These are phyloP conservation scores for Penicillium atrosanguineum DNA, from an alignment of 495 filamentous ascomycete species.

Conservation along the genomic window DNA sequence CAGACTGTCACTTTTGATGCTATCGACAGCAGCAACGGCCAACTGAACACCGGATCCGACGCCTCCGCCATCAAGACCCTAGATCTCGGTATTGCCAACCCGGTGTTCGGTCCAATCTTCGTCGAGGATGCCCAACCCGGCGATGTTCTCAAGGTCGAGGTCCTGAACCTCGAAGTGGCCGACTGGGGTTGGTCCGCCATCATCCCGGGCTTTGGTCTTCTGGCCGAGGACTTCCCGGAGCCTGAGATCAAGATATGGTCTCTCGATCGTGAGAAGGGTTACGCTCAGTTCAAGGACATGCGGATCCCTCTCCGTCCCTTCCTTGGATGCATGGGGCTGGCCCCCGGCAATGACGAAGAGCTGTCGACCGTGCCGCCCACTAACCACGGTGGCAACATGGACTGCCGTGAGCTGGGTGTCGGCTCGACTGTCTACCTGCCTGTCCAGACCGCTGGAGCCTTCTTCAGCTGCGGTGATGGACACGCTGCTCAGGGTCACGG, in stretches of 20 bases:
- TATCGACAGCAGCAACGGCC: constrained; percentile 51
- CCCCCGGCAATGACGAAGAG: constrained; percentile 39
- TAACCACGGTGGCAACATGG: constrained; percentile 50
- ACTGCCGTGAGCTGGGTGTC: constrained; percentile 46
- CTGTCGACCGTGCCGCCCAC: constrained; percentile 51
- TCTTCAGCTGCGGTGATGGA: constrained; percentile 55
- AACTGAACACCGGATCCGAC: constrained; percentile 39
- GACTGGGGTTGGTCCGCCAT: constrained; percentile 52
- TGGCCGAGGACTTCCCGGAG: constrained; percentile 45
- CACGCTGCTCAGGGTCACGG: constrained; percentile 55
- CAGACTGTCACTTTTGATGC: constrained; percentile 46
- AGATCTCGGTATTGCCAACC: constrained; percentile 43
- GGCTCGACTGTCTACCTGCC: constrained; percentile 47
- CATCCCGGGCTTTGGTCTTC: constrained; percentile 48
- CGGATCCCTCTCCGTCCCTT: constrained; percentile 49
- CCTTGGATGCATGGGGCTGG: constrained; percentile 52
- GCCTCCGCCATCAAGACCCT: constrained; percentile 39
- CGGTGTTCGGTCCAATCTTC: constrained; percentile 48
- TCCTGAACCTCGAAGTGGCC: constrained; percentile 41
- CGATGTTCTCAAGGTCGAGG: constrained; percentile 49
- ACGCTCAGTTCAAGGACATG: constrained; percentile 42
- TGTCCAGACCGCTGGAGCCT: constrained; percentile 45
- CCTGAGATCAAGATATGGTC: constrained; percentile 49
- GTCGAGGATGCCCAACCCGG: constrained; percentile 46
- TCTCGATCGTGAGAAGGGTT: constrained; percentile 35